Percentiles rank a stretch among this genome's conserved stretches.
phyloP scores from a whole-genome alignment of 306 rosid genomes.

The Trifolium dubium region DNA sequence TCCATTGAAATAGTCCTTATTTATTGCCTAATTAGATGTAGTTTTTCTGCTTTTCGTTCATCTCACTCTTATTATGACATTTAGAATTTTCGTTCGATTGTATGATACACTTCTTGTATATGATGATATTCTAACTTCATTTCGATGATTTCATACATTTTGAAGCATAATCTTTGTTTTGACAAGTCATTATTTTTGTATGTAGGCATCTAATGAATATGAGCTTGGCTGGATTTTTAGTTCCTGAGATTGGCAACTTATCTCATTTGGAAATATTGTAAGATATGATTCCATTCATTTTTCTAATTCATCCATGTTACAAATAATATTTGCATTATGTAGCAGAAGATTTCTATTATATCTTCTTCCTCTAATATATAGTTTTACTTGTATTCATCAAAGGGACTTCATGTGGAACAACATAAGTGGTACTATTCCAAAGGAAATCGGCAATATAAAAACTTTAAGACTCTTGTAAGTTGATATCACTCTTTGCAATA shows the following conservation, averaged over 20 bases:
- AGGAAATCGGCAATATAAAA: constrained; percentile 81
- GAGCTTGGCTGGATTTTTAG: constrained; percentile 72
- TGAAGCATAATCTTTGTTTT: too few species aligned
- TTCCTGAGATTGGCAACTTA: constrained; percentile 75
- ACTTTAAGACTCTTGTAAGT: constrained; percentile 83
- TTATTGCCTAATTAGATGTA: not conserved
- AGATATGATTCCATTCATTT: constrained; percentile 40
- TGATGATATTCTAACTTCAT: too few species aligned
- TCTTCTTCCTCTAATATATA: constrained; percentile 39
- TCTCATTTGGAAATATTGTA: constrained; percentile 68
- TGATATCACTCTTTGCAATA: not conserved
- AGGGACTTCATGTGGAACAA: constrained; percentile 97
- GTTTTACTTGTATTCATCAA: constrained; percentile 35
- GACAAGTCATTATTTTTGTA: not conserved
- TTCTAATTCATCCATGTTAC: constrained; percentile 4
- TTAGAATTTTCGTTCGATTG: not conserved
- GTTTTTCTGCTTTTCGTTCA: not conserved
- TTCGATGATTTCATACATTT: too few species aligned
- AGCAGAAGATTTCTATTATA: constrained; percentile 31
- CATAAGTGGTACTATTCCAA: constrained; percentile 75
- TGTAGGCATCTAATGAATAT: constrained; percentile 71
- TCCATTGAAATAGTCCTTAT: not conserved
- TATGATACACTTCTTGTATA: too few species aligned
- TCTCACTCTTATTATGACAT: not conserved
- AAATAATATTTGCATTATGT: constrained; percentile 15